Base-by-base conservation (phyloP, 2,329 filamentous ascomycete species). In the Arthrobotrys iridis region DNA sequence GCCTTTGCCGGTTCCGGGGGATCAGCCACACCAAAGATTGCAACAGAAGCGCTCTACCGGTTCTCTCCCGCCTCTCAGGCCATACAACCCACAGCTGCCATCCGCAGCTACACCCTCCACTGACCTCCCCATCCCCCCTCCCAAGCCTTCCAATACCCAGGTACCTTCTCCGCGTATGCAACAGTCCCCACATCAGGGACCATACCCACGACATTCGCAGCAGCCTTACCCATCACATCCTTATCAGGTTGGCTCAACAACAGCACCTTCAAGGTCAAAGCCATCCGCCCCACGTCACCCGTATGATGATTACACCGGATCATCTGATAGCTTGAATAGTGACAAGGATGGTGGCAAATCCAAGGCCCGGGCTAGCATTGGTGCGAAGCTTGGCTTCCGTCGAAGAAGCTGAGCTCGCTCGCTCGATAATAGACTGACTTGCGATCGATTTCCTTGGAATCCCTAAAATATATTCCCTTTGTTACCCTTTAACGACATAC, bases 281-380 rank as follows among this genome's bases (percentile, higher is more conserved):
- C 45, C 65, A 15, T 63, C 62, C n/a, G 22, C 30, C 11, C 13
- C 24, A 4, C 35, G 22, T 4, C 41, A 52, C n/a, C 43, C 65
- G 1, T 71, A 71, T n/a, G 58, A 71, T 15, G 46, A 65, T 22
- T 74, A 67, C 20, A 67, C 62, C 20, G 62, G 60, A 22, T 74
- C 70, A n/a, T 74, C 70, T 35, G 70, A 74, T 18, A 74, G 70
- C 45, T 35, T 74, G 8, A 50, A 59, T 26, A 74, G 70, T 40
- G 70, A 74, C 0, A 46, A 55, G 20, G 57, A 46, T 6, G 33
- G 33, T 13, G 60, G 68, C 43, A 74, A 67, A 40, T 48, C 62
- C 11, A 74, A 67, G 48, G 41, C 43, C 46, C 62, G 70, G 18
- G 43, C 33, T 37, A 67, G 70, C 30, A 67, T 74, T 28, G 70